Evolutionary conservation across 2,329 filamentous ascomycete genomes (phyloP).

Genomic region (Seiridium cupressi): DNA sequence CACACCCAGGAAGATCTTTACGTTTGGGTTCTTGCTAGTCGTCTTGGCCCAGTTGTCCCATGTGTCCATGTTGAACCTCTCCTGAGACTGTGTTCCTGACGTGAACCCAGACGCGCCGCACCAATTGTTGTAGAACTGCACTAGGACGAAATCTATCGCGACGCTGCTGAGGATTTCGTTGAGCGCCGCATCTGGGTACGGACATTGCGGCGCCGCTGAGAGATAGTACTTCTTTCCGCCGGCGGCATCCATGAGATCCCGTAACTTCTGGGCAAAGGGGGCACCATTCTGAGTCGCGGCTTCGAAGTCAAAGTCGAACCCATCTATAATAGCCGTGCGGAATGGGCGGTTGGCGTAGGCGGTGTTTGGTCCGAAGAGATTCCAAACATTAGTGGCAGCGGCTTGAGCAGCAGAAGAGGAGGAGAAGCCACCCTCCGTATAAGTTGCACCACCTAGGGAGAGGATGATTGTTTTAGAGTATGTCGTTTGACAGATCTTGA

Average conservation of each 20-base stretch:
- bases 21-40: slow-evolving; percentile 54
- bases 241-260: slow-evolving; percentile 51
- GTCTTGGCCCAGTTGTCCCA: slow-evolving; percentile 67
- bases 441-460: slow-evolving; percentile 70
- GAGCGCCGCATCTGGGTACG: slow-evolving; percentile 61
- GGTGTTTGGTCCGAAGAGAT: slow-evolving; percentile 63
- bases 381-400: slow-evolving; percentile 65
- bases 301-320: slow-evolving; percentile 78
- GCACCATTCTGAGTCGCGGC: slow-evolving; percentile 56
- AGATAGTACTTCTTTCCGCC: slow-evolving; percentile 55
- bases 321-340: slow-evolving; percentile 63
- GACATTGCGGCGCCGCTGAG: slow-evolving; percentile 67
- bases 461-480: slow-evolving; percentile 70
- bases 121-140: slow-evolving; percentile 70
- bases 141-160: slow-evolving; percentile 57
- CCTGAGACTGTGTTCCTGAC: slow-evolving; percentile 33
- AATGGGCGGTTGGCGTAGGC: slow-evolving; percentile 61
- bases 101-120: slow-evolving; percentile 57
- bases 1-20: slow-evolving; percentile 62
- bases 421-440: slow-evolving; percentile 65
- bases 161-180: slow-evolving; percentile 55
- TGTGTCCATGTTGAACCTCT: slow-evolving; percentile 58
- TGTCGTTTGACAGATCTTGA: slow-evolving; percentile 57
- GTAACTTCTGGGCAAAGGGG: slow-evolving; percentile 58
- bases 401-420: slow-evolving; percentile 48